phyloP scores from a whole-genome alignment of 1,139 yeast species.

The Hanseniaspora gamundiae region DNA sequence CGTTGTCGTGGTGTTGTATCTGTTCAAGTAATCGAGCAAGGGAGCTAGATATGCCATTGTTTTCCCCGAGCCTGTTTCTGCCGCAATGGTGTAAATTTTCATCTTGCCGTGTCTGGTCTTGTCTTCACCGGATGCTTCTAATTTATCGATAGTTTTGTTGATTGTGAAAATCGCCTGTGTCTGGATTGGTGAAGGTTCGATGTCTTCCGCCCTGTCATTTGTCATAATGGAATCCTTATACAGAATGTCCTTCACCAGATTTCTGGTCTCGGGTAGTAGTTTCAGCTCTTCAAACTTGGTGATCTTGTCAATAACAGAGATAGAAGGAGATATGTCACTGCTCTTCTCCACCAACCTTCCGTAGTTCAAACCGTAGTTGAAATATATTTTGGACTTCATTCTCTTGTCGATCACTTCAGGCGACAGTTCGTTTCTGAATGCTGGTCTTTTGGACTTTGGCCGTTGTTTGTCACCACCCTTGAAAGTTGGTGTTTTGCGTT shows the following conservation, averaged over 20 bases:
- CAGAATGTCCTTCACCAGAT: slow-evolving; percentile 49
- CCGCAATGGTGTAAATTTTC: slow-evolving; percentile 67
- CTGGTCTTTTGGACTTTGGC: not conserved
- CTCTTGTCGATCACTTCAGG: not conserved
- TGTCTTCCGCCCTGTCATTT: slow-evolving; percentile 12
- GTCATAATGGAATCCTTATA: slow-evolving; percentile 28
- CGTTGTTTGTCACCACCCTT: too few species aligned
- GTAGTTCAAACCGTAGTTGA: slow-evolving; percentile 2
- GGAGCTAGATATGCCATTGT: slow-evolving; percentile 86
- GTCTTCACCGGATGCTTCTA: not conserved
- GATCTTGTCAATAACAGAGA: slow-evolving; percentile 34
- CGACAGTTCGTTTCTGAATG: not conserved
- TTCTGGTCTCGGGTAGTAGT: slow-evolving; percentile 55
- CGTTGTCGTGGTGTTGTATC: slow-evolving; percentile 32
- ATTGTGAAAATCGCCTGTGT: slow-evolving; percentile 43
- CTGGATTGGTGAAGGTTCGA: slow-evolving; percentile 55
- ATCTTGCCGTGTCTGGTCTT: slow-evolving; percentile 13
- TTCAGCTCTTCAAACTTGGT: slow-evolving; percentile 51
- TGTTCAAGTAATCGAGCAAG: slow-evolving; percentile 52
- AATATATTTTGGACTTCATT: not conserved
- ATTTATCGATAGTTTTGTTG: slow-evolving; percentile 11
- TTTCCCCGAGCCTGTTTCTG: slow-evolving; percentile 95
- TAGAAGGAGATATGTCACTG: slow-evolving; percentile 18
- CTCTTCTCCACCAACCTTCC: slow-evolving; percentile 4
- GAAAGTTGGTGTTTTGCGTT: too few species aligned